Conservation (phyloP, 768 basidiomycete genomes). For the Rickenella mellea region DNA sequence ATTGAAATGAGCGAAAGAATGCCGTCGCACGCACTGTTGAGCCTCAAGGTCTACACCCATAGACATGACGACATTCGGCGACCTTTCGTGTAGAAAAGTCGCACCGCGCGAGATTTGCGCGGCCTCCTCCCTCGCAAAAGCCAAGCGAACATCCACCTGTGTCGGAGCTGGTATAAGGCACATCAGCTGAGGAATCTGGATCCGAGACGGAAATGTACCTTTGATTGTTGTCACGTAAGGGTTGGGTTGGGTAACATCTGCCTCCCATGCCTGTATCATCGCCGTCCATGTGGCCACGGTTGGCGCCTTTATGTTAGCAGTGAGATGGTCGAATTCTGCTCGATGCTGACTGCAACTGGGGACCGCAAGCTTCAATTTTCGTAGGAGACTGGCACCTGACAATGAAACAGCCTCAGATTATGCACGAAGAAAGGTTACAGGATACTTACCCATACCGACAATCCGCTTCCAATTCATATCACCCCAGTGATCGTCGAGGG, state of each 20-base stretch:
- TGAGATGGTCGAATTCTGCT: too few species aligned
- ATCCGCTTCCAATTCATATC: not conserved
- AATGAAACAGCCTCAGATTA: too few species aligned
- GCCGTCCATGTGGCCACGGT: not conserved
- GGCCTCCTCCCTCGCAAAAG: not conserved
- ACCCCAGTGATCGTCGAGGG: conserved; percentile 10
- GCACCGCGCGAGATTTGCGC: not conserved
- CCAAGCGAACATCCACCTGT: not conserved
- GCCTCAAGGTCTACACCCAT: not conserved
- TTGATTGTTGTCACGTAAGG: too few species aligned
- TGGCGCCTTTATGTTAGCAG: not conserved
- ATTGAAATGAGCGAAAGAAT: too few species aligned
- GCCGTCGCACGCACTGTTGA: not conserved
- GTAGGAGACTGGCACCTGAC: too few species aligned
- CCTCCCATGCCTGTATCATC: not conserved
- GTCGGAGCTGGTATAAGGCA: not conserved
- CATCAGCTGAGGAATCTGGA: too few species aligned
- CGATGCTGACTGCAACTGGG: too few species aligned
- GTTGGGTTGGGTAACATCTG: conserved; percentile 3
- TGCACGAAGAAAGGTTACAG: not conserved
- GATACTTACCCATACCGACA: not conserved
- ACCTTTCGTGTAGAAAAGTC: not conserved
- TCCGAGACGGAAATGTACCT: too few species aligned
- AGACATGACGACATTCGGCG: not conserved
- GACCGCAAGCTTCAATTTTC: too few species aligned